Evolutionary conservation across 257 asterid genomes (phyloP).

Genomic region (Eustoma russellianum): DNA sequence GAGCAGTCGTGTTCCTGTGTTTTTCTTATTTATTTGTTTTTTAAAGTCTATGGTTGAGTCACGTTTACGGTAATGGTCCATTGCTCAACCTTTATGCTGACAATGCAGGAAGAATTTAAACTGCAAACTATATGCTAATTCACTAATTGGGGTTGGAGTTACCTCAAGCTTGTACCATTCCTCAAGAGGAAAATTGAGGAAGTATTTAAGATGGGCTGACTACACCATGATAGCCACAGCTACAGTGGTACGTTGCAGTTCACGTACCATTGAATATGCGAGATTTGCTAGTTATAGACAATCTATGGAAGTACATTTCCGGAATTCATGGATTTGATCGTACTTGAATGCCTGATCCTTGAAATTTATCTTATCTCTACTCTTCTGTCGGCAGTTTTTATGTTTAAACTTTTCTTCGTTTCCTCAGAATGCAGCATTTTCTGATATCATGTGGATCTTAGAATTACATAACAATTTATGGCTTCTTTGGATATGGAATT

Average conservation of each 20-base stretch:
- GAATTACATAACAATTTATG: no score
- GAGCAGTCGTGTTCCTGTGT: neutral
- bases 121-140: conserved; percentile 73
- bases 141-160: conserved; percentile 87
- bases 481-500: no score
- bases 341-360: no score
- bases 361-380: no score
- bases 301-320: neutral
- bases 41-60: neutral
- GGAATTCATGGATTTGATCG: no score
- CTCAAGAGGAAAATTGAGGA: conserved; percentile 51
- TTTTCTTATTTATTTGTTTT: neutral
- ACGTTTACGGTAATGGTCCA: no score
- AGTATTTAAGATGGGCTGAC: conserved; percentile 96
- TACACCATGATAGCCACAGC: conserved; percentile 97
- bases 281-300: neutral
- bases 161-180: conserved; percentile 52
- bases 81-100: no score
- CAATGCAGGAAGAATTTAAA: conserved; percentile 62
- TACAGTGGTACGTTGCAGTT: conserved; percentile 19
- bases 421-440: no score
- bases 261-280: neutral
- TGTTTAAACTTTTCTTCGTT: no score
- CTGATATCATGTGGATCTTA: no score
- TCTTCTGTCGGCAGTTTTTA: no score